Base-by-base conservation (phyloP, 2,329 filamentous ascomycete genomes). In the Talaromyces marneffei region DNA sequence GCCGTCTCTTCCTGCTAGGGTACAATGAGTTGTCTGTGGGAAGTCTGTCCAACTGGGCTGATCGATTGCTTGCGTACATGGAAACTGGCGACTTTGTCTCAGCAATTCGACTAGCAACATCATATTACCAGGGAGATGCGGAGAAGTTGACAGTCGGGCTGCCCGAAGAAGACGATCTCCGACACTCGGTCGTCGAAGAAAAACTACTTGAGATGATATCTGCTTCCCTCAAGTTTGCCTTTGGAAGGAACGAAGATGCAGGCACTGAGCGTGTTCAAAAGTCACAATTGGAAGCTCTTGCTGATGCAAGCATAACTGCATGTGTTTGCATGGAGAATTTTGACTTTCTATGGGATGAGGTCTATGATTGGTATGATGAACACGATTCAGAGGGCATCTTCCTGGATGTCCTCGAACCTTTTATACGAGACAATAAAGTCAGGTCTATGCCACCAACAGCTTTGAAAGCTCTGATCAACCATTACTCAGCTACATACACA, bases 11-110 rank as follows among this genome's bases (percentile, higher is more conserved):
- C 70, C 78, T 97, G 3, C 81, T 99, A 8, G 92, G 94, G n/a
- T 92, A 93, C 77, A 94, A 93, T 70, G 93, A 97, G 70, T 80
- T 97, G 42, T 91, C 91, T 0, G 90, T 97, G 53, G 94, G 94
- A 1, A 90, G 89, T 4, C 77, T 99, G 35, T 97, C 94, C 0
- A 99, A 99, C 67, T 99, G 94, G 94, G 93, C 94, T 2, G 94
- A 99, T 74, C 84, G 94, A 42, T 80, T 99, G 18, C 87, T 97
- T 66, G 92, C 93, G 0, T 81, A 97, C 67, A 97, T 99, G 90
- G 92, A 97, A 72, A 86, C 92, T 61, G 94, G 94, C n/a, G 92
- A 97, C 74, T 96, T 96, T 70, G 89, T 99, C 65, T 89, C 87
- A 12, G 92, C 94, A 1, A 96, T 99, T 63, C 85, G 88, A 65